Evolutionary conservation across 306 rosid species (phyloP).

Genomic region (Cicer bijugum): DNA sequence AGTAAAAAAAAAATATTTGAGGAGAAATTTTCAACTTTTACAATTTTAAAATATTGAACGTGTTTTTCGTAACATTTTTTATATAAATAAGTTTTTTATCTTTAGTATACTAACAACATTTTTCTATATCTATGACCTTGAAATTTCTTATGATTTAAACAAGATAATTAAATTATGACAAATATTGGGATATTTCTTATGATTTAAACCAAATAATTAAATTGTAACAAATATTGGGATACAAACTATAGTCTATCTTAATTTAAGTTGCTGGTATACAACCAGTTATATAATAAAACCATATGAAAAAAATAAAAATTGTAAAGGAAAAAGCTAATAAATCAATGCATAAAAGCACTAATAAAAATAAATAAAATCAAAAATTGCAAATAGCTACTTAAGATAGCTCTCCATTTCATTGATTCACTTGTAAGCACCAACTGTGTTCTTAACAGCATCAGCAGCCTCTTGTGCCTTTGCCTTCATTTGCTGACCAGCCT

Average conservation of each 20-base stretch:
- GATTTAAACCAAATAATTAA: neutral
- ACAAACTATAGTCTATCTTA: neutral
- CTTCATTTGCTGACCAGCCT: constrained; percentile 54
- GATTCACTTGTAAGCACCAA: constrained; percentile 43
- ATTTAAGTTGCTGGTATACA: constrained; percentile 8
- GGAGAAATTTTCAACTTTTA: too few relatives aligned
- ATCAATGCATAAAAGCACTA: neutral
- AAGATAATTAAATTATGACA: too few relatives aligned
- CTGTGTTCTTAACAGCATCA: constrained; percentile 44
- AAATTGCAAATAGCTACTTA: constrained; percentile 4
- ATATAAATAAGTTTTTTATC: too few relatives aligned
- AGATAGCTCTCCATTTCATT: neutral
- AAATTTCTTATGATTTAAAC: neutral
- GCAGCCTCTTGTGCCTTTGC: constrained; percentile 41
- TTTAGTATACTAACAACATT: too few relatives aligned
- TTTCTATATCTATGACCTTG: too few relatives aligned
- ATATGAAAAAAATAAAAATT: neutral
- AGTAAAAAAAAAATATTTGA: too few relatives aligned
- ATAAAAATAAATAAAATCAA: neutral
- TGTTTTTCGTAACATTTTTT: too few relatives aligned
- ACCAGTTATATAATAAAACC: neutral
- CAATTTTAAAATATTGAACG: too few relatives aligned
- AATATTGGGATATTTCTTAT: neutral
- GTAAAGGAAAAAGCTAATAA: constrained; percentile 7
- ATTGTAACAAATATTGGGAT: neutral